A percentile compares a stretch with the other conserved stretches of the same genome.
These are phyloP conservation scores for Schizonepeta tenuifolia DNA, from an alignment of 257 asterid species.

Conservation along the genomic window DNA sequence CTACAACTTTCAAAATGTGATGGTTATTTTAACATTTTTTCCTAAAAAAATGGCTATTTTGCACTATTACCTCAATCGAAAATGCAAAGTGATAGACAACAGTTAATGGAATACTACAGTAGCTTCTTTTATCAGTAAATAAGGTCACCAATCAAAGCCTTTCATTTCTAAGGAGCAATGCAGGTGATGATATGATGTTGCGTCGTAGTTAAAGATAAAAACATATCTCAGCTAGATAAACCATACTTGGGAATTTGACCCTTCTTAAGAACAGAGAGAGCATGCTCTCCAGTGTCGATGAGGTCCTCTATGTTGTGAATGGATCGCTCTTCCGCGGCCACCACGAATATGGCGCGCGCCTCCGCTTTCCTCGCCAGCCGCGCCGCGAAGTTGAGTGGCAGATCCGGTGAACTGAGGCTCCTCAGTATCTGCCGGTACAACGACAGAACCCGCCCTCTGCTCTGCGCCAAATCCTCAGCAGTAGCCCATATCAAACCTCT, in stretches of 20 bases:
- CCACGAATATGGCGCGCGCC: conserved; percentile 71
- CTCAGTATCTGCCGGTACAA: conserved; percentile 77
- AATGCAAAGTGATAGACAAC: no score
- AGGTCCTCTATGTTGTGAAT: conserved; percentile 84
- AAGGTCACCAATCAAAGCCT: no score
- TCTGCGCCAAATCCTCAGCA: conserved; percentile 75
- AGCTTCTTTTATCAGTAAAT: no score
- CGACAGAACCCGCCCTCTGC: conserved; percentile 64
- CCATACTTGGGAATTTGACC: conserved; percentile 69
- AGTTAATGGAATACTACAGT: no score
- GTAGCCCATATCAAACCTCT: conserved; percentile 85
- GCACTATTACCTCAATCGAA: no score
- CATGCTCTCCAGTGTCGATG: conserved; percentile 76
- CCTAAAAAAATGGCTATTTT: no score
- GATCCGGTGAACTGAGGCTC: conserved; percentile 75
- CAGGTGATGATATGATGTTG: no score
- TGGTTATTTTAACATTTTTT: no score
- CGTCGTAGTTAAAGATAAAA: no score
- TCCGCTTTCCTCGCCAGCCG: conserved; percentile 77
- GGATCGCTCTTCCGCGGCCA: conserved; percentile 81
- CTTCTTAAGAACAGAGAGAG: conserved; percentile 64
- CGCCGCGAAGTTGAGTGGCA: conserved; percentile 76
- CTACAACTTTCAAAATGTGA: no score
- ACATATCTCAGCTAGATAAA: not conserved
- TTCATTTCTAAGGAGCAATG: no score